Evolutionary conservation across 768 basidiomycete genomes (phyloP).

Genomic region (Dioszegia crocea): DNA sequence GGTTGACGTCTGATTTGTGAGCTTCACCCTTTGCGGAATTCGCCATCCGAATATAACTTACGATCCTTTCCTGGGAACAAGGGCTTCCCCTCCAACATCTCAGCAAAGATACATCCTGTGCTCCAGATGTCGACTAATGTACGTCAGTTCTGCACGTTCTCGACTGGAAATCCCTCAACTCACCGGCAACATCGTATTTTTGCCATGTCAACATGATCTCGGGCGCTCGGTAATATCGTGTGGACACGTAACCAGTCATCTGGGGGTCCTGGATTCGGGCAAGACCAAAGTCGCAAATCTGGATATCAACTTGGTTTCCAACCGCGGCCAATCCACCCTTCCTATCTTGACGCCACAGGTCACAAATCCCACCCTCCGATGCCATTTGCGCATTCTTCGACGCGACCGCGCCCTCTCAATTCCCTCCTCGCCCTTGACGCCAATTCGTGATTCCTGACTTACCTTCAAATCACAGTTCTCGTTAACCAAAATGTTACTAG

Average conservation of each 20-base stretch:
- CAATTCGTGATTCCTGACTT: too few relatives aligned
- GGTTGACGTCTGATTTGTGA: conserved; percentile 77
- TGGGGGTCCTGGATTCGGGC: conserved; percentile 99
- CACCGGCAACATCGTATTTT: conserved; percentile 91
- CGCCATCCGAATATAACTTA: conserved; percentile 55
- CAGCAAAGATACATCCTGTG: conserved; percentile 98
- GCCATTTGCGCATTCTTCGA: not conserved
- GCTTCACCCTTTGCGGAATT: not conserved
- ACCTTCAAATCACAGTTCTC: conserved; percentile 99
- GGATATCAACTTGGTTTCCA: conserved; percentile 39
- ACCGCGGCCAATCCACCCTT: too few relatives aligned
- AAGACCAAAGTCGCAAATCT: conserved; percentile 97
- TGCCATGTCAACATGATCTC: conserved; percentile 99
- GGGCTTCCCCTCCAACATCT: conserved; percentile 98
- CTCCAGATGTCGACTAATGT: conserved; percentile 89
- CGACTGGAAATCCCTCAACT: not conserved
- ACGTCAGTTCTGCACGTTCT: conserved; percentile 3
- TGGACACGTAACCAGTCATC: conserved; percentile 99
- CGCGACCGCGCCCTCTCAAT: too few relatives aligned
- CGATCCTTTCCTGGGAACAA: conserved; percentile 99
- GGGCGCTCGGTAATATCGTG: conserved; percentile 95
- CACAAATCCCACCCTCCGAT: not conserved
- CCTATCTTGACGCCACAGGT: not conserved
- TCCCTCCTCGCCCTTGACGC: too few relatives aligned
- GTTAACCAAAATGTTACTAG: conserved; percentile 98